Evolutionary conservation across 208 protist genomes (phyloP).

Genomic region (Leishmania gerbilli): DNA sequence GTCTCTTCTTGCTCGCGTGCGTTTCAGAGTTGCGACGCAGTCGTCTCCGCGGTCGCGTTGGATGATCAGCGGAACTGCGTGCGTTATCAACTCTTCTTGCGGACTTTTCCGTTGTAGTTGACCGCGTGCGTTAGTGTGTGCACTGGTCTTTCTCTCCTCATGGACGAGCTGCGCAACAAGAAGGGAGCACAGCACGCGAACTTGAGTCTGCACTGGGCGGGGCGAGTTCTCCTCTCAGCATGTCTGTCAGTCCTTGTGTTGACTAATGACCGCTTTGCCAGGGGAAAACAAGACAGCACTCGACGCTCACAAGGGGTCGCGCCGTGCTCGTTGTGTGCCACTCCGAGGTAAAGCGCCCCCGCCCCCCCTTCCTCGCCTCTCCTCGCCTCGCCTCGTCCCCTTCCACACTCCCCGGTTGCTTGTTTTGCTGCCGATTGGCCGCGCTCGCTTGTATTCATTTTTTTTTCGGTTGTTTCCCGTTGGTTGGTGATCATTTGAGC

Average conservation of each 20-base stretch:
- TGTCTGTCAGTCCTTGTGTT: constrained; percentile 3
- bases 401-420: not conserved
- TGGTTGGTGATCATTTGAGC: too few species aligned
- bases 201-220: not conserved
- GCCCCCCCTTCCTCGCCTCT: not conserved
- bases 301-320: not conserved
- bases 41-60: not conserved
- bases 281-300: not conserved
- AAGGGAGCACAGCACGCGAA: not conserved
- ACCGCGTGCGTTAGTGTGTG: not conserved
- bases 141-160: not conserved
- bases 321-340: not conserved
- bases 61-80: not conserved
- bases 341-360: not conserved
- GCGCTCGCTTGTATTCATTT: not conserved
- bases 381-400: not conserved
- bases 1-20: not conserved
- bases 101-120: not conserved
- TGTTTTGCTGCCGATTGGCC: not conserved
- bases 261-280: not conserved
- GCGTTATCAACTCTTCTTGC: not conserved
- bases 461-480: not conserved
- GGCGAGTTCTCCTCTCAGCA: not conserved
- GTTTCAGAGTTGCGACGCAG: not conserved
- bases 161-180: not conserved